Percentiles rank a stretch among this genome's conserved stretches.
Evolutionary conservation across 225 moss, liverwort and hornwort genomes (phyloP).

Genomic region (Polytrichum formosum): DNA sequence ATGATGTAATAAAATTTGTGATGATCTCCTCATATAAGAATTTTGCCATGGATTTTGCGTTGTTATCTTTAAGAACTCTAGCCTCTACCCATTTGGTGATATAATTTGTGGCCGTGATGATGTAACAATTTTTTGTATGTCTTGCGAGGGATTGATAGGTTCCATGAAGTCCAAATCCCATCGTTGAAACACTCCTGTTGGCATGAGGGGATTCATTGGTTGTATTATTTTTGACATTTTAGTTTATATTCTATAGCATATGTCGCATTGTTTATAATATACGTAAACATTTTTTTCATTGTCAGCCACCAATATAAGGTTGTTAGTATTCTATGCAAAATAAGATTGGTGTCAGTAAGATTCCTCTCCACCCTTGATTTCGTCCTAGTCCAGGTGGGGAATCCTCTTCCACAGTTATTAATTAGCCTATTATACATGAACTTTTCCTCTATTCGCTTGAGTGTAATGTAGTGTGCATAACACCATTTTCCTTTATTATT

Average conservation of each 20-base stretch:
- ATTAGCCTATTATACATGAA: no score
- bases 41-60: slow-evolving; percentile 7
- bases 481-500: no score
- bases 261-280: background rate
- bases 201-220: background rate
- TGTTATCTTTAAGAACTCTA: slow-evolving; percentile 1
- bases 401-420: no score
- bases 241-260: background rate
- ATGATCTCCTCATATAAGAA: slow-evolving; percentile 14
- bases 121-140: no score
- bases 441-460: no score
- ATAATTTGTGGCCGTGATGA: no score
- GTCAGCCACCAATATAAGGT: slow-evolving; percentile 4
- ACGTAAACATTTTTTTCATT: background rate
- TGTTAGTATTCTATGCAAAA: no score
- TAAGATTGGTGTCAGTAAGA: background rate
- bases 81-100: no score
- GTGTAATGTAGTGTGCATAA: no score
- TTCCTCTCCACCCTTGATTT: background rate
- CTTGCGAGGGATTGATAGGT: slow-evolving; percentile 1
- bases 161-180: slow-evolving; percentile 16
- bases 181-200: background rate
- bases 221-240: background rate
- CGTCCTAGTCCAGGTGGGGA: background rate
- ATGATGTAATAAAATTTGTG: background rate